Percentiles rank a stretch among this genome's conserved stretches.
Conservation (phyloP, 495 filamentous ascomycete species). For the Ramalina intermedia region DNA sequence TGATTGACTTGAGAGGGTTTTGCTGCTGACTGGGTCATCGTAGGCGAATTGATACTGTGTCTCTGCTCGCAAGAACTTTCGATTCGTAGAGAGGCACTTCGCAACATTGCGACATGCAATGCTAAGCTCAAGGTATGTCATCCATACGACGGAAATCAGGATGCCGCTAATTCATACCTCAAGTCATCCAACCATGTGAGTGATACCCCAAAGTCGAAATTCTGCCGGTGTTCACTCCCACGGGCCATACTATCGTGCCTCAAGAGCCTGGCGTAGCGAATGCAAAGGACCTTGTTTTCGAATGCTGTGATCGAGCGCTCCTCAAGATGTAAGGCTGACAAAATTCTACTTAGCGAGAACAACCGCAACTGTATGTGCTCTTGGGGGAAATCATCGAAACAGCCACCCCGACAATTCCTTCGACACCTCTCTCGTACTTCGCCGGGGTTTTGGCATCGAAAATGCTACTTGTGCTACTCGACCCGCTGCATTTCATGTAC, state of each 20-base stretch:
- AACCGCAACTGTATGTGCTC: conserved; percentile 59
- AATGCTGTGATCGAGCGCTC: no score
- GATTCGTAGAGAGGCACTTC: conserved; percentile 63
- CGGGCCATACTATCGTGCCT: no score
- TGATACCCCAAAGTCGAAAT: no score
- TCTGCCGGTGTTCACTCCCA: no score
- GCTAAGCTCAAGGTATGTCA: conserved; percentile 41
- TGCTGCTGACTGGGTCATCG: no score
- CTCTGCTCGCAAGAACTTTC: conserved; percentile 58
- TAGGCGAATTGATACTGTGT: conserved; percentile 42
- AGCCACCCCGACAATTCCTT: conserved; percentile 36
- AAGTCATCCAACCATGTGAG: no score
- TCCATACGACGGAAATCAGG: background rate
- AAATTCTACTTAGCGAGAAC: conserved; percentile 46
- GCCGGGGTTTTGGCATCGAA: conserved; percentile 59
- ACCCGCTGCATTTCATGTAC: conserved; percentile 75
- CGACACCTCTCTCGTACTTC: conserved; percentile 52
- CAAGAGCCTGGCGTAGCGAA: no score
- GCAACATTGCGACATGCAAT: conserved; percentile 48
- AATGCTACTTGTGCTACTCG: conserved; percentile 49
- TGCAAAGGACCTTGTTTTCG: no score
- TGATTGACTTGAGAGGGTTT: no score
- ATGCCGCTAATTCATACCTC: no score
- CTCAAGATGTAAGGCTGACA: no score
- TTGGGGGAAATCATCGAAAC: conserved; percentile 68